Base-by-base conservation (phyloP, 140 eudicot species). In the Flaveria floridana region DNA sequence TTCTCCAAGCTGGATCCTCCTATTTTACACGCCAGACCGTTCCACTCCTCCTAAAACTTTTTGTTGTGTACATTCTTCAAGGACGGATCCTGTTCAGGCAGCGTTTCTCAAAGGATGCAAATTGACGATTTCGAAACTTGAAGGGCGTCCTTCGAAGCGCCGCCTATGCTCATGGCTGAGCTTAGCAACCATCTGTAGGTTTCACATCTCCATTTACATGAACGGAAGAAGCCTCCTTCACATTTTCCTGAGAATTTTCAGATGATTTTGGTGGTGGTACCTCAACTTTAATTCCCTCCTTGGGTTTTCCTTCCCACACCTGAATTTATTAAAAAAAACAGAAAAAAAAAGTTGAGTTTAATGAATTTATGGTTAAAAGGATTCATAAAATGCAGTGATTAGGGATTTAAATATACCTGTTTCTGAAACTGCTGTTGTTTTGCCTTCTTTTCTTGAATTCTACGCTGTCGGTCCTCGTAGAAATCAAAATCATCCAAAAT, bases 401-500 rank as follows among this genome's bases (percentile, higher is more conserved):
- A 14, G 12, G 15, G 53, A 26, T 13, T 63, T 34, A 14, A 12
- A 63, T 21, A 21, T 73, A 79, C 91, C 87, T 91, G 93, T 68
- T 84, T 84, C 63, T 84, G 87, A 5, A 80, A 86, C 78, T 78
- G 86, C 62, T 83, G 90, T 30, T 84, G 91, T 44, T 84, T 86
- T 14, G 83, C 88, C 46, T 86, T 86, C 76, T 86, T 86, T 30
- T 86, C 95, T 72, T 89, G 96, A 51, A 92, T 92, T 73, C 80
- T 80, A 77, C 59, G 86, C 74, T 89, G 92, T 13, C 98, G 90
- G 10, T 82, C 96, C 78, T 89, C 96, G 2, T 92, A 92, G 70
- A 92, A 92, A n/a, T 87, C 96, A 80, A 92, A 92, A 68, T 92
- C 98, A 65, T 89, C 98, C 41, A 92, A 81, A 44, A 92, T 86